Base-by-base conservation (phyloP, 768 basidiomycete species). In the Leccinellum albellum region DNA sequence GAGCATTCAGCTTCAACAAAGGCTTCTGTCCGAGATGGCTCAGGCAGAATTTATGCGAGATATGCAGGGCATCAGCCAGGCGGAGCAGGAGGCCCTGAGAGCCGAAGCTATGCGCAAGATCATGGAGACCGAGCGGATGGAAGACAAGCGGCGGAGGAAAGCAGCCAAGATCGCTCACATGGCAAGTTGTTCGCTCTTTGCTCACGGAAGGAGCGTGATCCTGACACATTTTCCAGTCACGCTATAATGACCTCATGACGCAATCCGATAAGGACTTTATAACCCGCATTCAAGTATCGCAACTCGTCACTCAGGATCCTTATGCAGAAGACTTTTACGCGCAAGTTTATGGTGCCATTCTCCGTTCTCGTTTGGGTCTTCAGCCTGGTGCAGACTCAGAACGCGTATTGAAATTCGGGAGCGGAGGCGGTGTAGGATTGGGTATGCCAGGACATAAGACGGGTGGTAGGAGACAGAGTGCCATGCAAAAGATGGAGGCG, bases 191-290 rank as follows among this genome's bases (percentile, higher is more conserved):
- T 40, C 33, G 37, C 40, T 29, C 5, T 51, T 49, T 40, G 50
- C 26, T 37, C 29, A 17, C n/a, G 20, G 40, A 14, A 51, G 23
- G 3, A 13, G 20, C 44, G 21, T 54, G 12, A 60, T 33, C 17
- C 4, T 47, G 24, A 56, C 40, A 26, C 3, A 1, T 32, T 20
- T 28, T 46, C 20, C 52, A 94, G 93, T 84, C 94, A 58, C 86
- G 91, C 58, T 94, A 94, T 68, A 96, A 96, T 64, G 92, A 94
- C 70, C 80, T 95, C 35, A 96, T 96, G 94, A 94, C 93, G 3
- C 93, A 94, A 74, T 94, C 91, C 12, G 97, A 99, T 79, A 98
- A 98, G 76, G 97, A 98, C 69, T 99, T 98, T 70, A 98, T 99
- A 74, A 98, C 97, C 33, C 87, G 97, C 24, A 98, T 99, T 61